Conservation (phyloP, 2,329 filamentous ascomycete genomes). For the Magnaporthiopsis rhizophila region DNA sequence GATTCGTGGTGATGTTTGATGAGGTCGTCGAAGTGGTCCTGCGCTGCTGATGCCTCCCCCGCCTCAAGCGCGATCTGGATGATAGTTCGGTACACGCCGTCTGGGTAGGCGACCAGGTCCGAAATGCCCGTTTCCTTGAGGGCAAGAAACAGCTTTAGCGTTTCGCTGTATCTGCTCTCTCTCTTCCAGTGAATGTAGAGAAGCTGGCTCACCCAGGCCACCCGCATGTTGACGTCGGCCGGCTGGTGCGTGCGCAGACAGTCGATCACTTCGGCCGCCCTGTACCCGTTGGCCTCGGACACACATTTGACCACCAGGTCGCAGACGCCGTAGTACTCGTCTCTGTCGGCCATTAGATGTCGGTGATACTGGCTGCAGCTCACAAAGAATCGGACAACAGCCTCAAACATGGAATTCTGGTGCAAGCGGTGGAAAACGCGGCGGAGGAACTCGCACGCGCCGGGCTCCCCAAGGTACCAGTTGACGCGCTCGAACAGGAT, state of each 20-base stretch:
- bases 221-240: conserved; percentile 19
- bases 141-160: conserved; percentile 19
- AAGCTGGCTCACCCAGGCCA: conserved; percentile 28
- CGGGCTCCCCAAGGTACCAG: conserved; percentile 2
- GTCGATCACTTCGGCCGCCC: conserved; percentile 18
- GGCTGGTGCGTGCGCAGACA: conserved; percentile 20
- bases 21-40: conserved; percentile 21
- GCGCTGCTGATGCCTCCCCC: conserved; percentile 22
- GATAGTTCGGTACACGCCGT: conserved; percentile 29
- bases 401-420: conserved; percentile 20
- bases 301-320: conserved; percentile 25
- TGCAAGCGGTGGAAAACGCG: conserved; percentile 25
- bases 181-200: conserved; percentile 27
- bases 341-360: conserved; percentile 7
- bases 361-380: neutral
- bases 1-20: conserved; percentile 18
- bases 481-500: conserved; percentile 3
- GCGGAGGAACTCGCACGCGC: conserved; percentile 16
- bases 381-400: conserved; percentile 26
- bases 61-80: conserved; percentile 31
- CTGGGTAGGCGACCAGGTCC: conserved; percentile 18
- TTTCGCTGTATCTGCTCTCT: conserved; percentile 17
- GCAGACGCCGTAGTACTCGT: conserved; percentile 19
- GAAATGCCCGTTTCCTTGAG: conserved; percentile 16
- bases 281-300: conserved; percentile 19